Evolutionary conservation across 73 alveolate species (phyloP).

Genomic region (Stentor roeselii): DNA sequence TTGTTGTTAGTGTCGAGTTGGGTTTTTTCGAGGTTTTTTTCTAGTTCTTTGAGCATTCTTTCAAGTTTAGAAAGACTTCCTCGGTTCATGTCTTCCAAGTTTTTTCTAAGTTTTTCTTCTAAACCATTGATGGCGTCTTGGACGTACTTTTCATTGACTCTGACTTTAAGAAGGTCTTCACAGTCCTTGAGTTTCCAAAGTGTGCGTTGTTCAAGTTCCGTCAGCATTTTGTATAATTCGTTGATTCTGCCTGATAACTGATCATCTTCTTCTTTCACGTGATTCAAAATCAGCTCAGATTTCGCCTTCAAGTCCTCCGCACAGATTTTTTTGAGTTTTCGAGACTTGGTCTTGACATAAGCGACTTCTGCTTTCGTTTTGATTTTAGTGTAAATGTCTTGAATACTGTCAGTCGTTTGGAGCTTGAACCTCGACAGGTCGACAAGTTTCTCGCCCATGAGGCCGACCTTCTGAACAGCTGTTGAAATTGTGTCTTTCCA

Average conservation of each 20-base stretch:
- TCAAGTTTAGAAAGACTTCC: too few species aligned
- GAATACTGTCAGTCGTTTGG: not conserved
- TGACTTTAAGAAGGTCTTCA: slow-evolving; percentile 20
- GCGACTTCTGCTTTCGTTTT: too few species aligned
- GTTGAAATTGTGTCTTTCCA: not conserved
- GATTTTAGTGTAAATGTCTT: not conserved
- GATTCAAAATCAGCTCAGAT: not conserved
- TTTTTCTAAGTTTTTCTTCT: slow-evolving; percentile 7
- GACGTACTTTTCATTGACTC: slow-evolving; percentile 11
- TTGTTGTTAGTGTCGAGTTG: not conserved
- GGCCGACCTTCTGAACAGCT: not conserved
- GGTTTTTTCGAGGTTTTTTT: not conserved
- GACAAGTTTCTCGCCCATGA: not conserved
- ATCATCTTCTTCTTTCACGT: not conserved
- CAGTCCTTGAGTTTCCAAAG: slow-evolving; percentile 26
- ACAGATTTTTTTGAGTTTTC: not conserved
- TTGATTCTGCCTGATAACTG: not conserved
- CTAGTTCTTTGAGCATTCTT: not conserved
- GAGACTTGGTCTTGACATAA: not conserved
- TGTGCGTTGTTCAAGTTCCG: not conserved
- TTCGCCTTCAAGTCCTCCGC: not conserved
- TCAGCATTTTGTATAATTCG: not conserved
- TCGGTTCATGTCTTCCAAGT: not conserved
- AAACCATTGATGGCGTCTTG: not conserved
- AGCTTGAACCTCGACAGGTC: not conserved